Evolutionary conservation across 306 rosid genomes (phyloP).

Genomic region (Fagus sylvatica): DNA sequence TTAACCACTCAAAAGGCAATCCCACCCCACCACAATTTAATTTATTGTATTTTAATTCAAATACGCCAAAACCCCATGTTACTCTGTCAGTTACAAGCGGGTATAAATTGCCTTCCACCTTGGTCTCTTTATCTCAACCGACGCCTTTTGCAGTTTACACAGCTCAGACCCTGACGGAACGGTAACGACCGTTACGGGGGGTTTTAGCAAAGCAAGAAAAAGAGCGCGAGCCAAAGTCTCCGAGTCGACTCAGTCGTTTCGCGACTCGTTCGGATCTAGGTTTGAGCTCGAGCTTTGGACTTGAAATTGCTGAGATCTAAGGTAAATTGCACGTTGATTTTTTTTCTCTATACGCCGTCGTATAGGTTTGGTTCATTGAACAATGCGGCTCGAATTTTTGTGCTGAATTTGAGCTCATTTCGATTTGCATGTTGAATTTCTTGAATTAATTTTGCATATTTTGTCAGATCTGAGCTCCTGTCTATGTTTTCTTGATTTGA

Average conservation of each 20-base stretch:
- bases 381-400: background rate
- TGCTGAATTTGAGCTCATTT: constrained; percentile 18
- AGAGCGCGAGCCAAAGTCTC: constrained; percentile 21
- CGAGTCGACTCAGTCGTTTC: constrained; percentile 30
- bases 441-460: background rate
- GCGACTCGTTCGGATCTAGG: constrained; percentile 34
- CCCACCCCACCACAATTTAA: background rate
- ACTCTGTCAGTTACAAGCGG: no score
- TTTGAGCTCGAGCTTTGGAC: constrained; percentile 1
- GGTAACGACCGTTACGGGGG: no score
- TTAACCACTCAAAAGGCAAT: background rate
- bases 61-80: background rate
- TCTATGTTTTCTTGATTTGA: background rate
- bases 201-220: background rate
- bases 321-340: background rate
- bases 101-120: no score
- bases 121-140: no score
- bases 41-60: background rate
- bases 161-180: no score
- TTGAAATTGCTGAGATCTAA: constrained; percentile 37
- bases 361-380: no score
- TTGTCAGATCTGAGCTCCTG: constrained; percentile 41
- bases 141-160: no score
- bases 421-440: background rate
- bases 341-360: background rate